Evolutionary conservation across 768 basidiomycete species (phyloP), one percentile per base, ranked within the genome.

Genomic region (Plicaturopsis crispa): DNA sequence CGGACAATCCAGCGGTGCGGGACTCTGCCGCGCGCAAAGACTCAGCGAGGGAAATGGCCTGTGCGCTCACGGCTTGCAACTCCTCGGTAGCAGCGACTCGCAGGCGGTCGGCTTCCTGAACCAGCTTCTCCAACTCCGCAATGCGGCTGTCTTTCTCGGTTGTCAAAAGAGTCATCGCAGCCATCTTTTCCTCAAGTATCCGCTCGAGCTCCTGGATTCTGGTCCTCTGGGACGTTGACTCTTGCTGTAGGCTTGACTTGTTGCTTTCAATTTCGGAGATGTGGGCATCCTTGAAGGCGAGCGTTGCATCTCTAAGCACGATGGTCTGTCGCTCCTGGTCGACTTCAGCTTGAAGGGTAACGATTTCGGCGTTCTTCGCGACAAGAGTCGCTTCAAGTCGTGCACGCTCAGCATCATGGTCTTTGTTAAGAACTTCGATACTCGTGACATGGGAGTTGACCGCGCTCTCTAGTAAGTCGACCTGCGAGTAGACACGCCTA

Each of bases 321-420:
- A 12, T 30, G 31, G 36, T 55, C 49, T 19, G 48, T 46, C 10
- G 35, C n/a, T n/a, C n/a, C n/a, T n/a, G 40, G 17, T 47, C 41
- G 18, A 53, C 43, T 30, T 48, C 43, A 39, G 43, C 22, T 18
- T 53, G 49, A 23, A 61, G 43, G 12, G 19, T 38, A 32, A 47
- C 49, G 22, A 60, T 43, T 41, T 48, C 55, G 22, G 41, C 31
- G 45, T 50, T 51, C 41, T 55, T 55, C 37, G 51, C 52, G 11
- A 46, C 43, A 33, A 62, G 32, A 24, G 39, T 40, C n/a, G 39
- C 36, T 30, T 54, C 44, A 20, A 42, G 41, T 12, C 38, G 40
- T 8, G 46, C 34, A 33, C 48, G 32, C 13, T 56, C 43, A 5
- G 34, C 24, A 21, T 53, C 45, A 17, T 57, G 33, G 17, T 47